Conservation (phyloP, 2,329 filamentous ascomycete genomes). For the Cladosporium sp. region DNA sequence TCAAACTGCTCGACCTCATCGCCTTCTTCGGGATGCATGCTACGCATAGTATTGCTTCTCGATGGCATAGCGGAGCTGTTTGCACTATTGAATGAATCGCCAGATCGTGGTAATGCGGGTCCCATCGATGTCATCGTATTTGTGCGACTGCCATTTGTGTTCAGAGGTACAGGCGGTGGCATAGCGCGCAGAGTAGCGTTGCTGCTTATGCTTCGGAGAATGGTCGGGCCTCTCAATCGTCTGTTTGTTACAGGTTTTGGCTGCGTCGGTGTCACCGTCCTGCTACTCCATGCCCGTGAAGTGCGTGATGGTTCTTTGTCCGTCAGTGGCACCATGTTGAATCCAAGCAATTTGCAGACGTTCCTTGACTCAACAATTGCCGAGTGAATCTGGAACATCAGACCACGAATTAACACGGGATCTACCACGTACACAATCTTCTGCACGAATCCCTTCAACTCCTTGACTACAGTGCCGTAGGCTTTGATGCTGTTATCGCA, state of each 20-base stretch:
- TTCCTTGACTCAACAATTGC: constrained; percentile 58
- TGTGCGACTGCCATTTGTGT: constrained; percentile 49
- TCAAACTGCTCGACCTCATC: constrained; percentile 82
- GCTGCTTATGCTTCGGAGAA: constrained; percentile 42
- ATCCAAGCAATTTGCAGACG: constrained; percentile 50
- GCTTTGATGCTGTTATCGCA: constrained; percentile 48
- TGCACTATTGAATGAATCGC: constrained; percentile 64
- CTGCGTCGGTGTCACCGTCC: constrained; percentile 44
- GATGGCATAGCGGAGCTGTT: constrained; percentile 31
- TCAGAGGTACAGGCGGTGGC: constrained; percentile 39
- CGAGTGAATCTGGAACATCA: constrained; percentile 57
- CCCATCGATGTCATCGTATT: constrained; percentile 47
- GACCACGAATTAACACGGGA: constrained; percentile 53
- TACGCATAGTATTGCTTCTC: constrained; percentile 44
- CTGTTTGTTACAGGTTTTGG: constrained; percentile 40
- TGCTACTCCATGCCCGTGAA: constrained; percentile 29
- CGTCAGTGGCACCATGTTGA: constrained; percentile 30
- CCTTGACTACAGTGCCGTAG: constrained; percentile 47
- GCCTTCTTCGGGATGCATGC: constrained; percentile 48
- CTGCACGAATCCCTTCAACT: constrained; percentile 44
- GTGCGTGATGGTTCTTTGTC: constrained; percentile 23
- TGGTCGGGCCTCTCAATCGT: constrained; percentile 49
- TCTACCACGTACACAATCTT: constrained; percentile 55
- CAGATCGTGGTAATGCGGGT: constrained; percentile 68
- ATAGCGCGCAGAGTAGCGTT: constrained; percentile 32